Evolutionary conservation across 2,329 filamentous ascomycete genomes (phyloP).

Genomic region (Trematosphaeria pertusa): DNA sequence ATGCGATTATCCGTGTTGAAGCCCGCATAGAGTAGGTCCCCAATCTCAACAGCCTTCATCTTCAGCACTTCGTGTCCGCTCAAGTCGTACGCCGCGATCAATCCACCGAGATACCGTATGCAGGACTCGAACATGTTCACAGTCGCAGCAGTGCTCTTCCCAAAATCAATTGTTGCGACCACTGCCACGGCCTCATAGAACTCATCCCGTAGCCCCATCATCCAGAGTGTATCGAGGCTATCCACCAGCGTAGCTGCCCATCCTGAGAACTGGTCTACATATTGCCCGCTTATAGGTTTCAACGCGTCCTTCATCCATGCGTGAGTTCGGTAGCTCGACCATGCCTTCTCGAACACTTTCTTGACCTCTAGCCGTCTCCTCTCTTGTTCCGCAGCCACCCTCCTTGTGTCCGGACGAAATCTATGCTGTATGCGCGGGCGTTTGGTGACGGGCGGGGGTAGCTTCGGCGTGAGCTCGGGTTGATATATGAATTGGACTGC

Average conservation of each 20-base stretch:
- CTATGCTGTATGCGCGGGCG: conserved; percentile 45
- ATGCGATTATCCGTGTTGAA: conserved; percentile 94
- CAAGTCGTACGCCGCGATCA: conserved; percentile 86
- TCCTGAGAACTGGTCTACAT: conserved; percentile 67
- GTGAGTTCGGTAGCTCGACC: conserved; percentile 66
- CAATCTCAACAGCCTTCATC: conserved; percentile 78
- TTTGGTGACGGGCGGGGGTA: conserved; percentile 33
- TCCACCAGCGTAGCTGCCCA: conserved; percentile 75
- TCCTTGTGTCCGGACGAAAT: conserved; percentile 28
- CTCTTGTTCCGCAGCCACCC: conserved; percentile 30
- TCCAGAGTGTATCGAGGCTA: conserved; percentile 77
- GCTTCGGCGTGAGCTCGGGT: conserved; percentile 31
- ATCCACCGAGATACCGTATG: conserved; percentile 86
- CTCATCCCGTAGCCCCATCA: conserved; percentile 79
- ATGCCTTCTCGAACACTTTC: conserved; percentile 48
- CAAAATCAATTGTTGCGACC: conserved; percentile 82
- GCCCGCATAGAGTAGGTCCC: conserved; percentile 77
- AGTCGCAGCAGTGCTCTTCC: conserved; percentile 67
- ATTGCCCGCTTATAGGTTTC: conserved; percentile 61
- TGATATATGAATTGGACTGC: conserved; percentile 36
- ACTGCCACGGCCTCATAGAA: conserved; percentile 78
- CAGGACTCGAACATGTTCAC: conserved; percentile 94
- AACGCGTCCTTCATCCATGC: conserved; percentile 72
- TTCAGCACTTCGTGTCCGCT: conserved; percentile 75
- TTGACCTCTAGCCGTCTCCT: conserved; percentile 35